Base-by-base conservation (phyloP, 345 rosid genomes). In the Pistacia integerrima region DNA sequence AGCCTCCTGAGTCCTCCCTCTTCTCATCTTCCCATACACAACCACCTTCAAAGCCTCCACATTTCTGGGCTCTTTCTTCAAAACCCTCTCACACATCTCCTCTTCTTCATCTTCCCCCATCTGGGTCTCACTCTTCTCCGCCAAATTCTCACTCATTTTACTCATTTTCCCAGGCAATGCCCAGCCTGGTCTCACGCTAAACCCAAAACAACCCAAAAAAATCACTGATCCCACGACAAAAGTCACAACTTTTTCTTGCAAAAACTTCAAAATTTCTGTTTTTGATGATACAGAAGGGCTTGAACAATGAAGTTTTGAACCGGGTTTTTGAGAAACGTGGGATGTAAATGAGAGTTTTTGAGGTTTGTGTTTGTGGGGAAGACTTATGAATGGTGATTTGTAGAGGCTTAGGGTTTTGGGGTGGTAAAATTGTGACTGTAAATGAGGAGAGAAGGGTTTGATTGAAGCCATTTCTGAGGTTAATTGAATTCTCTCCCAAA, bases 1-100 rank as follows among this genome's bases (percentile, higher is more conserved):
- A 75, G 98, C 97, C 70, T 88, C 93, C 79, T 84, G 78, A 67
- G 77, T 78, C 80, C 80, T 85, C 17, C 97, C 93, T 72, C 83
- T 88, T 84, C 96, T 95, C 93, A 90, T 91, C 88, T 91, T 95
- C 82, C 76, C 79, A 61, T 90, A 78, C 83, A 95, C 74, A 77
- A 87, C 81, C 75, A 85, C 90, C 80, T 93, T 95, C 90, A 92
- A 72, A 0, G 93, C 97, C 62, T 90, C 89, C 78, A 88, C 82
- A 77, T 93, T 89, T 49, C 74, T 77, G 0, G 98, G 92, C 73
- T 93, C 98, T 61, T 35, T 87, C 84, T 90, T 91, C 80, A 93
- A 72, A 77, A 93, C 25, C 81, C 82, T 85, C 85, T 90, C 98
- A 49, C 70, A 86, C 91, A 83, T 85, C 77, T 67, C 84, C 70